These are phyloP conservation scores for Populus tomentosa DNA, from an alignment of 441 rosid species.

Conservation along the genomic window DNA sequence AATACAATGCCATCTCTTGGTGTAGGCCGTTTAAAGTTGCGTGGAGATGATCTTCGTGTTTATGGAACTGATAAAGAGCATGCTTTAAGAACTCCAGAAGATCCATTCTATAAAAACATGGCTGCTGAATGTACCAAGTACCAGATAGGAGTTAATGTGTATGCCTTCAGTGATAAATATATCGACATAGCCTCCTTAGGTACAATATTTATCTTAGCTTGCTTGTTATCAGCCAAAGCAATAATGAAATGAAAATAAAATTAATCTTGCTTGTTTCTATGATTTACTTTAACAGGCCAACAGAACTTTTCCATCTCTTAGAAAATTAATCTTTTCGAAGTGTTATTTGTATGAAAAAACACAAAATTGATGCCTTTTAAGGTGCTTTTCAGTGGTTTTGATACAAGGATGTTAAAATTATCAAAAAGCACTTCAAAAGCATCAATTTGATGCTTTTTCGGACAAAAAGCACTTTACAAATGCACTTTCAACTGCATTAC, in stretches of 20 bases:
- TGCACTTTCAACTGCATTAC: too few species aligned
- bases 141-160: constrained; percentile 89
- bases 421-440: too few species aligned
- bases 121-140: constrained; percentile 99
- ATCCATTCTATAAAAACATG: constrained; percentile 95
- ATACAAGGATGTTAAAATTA: too few species aligned
- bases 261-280: not conserved
- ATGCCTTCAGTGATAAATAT: constrained; percentile 92
- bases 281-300: not conserved
- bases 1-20: constrained; percentile 95
- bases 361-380: too few species aligned
- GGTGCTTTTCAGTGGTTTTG: too few species aligned
- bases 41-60: constrained; percentile 94
- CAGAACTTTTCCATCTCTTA: not conserved
- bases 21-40: constrained; percentile 87
- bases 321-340: not conserved
- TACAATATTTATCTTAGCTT: constrained; percentile 21
- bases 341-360: not conserved
- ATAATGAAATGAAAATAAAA: not conserved
- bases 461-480: too few species aligned
- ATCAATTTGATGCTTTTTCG: too few species aligned
- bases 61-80: constrained; percentile 98
- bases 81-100: constrained; percentile 81
- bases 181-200: constrained; percentile 96
- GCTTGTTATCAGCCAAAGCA: not conserved